These are phyloP conservation scores for Chenopodium suecicum DNA, from an alignment of 148 eudicot species.

Conservation along the genomic window DNA sequence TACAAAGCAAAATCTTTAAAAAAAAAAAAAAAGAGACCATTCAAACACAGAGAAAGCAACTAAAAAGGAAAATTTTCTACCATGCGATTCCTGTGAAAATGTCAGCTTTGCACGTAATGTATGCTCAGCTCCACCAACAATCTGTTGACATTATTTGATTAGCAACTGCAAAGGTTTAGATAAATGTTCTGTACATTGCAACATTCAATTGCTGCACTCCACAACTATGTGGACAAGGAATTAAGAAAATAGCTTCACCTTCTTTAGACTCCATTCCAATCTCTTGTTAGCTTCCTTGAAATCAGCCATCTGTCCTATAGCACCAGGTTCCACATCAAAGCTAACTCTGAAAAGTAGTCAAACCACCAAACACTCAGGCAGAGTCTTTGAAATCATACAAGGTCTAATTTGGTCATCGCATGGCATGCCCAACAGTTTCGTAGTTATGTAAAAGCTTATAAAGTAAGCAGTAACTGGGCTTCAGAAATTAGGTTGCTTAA, in stretches of 20 bases:
- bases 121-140: slow-evolving; percentile 94
- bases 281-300: slow-evolving; percentile 87
- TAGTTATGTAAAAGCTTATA: neutral
- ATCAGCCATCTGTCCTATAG: slow-evolving; percentile 88
- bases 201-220: slow-evolving; percentile 5
- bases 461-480: neutral
- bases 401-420: too few species aligned
- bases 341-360: slow-evolving; percentile 52
- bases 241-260: slow-evolving; percentile 43
- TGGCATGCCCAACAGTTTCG: neutral
- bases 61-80: slow-evolving; percentile 35
- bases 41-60: neutral
- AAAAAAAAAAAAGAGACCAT: neutral
- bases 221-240: neutral
- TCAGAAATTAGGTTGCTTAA: neutral
- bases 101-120: slow-evolving; percentile 86
- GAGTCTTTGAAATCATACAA: neutral
- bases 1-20: neutral
- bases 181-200: neutral
- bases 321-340: slow-evolving; percentile 89
- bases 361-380: slow-evolving; percentile 6
- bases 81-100: slow-evolving; percentile 87
- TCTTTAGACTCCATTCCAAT: slow-evolving; percentile 85
- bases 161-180: slow-evolving; percentile 15
- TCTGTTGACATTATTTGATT: slow-evolving; percentile 43